Conservation (phyloP, 2,329 filamentous ascomycete genomes). For the Trichoderma simmonsii region DNA sequence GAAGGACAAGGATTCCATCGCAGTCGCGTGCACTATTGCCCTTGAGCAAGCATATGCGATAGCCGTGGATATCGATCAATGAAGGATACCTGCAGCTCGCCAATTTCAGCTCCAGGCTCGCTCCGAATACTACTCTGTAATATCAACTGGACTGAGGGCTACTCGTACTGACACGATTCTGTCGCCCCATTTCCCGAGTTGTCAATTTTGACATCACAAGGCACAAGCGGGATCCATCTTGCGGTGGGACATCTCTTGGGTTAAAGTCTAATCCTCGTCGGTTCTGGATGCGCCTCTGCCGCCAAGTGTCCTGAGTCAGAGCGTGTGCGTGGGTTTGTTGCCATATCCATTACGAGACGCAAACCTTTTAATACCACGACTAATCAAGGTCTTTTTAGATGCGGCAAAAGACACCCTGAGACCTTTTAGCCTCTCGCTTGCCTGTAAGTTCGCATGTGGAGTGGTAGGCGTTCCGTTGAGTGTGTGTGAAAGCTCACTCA, state of each 20-base stretch:
- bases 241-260: constrained; percentile 3
- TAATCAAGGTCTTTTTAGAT: neutral
- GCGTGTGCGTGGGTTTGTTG: neutral
- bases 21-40: constrained; percentile 3
- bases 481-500: neutral
- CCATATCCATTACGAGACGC: constrained; percentile 12
- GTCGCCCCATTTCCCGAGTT: neutral
- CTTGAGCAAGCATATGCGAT: neutral
- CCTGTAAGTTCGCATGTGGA: neutral
- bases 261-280: neutral
- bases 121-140: neutral
- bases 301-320: constrained; percentile 11
- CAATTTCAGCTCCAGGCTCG: neutral
- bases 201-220: constrained; percentile 12
- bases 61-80: neutral
- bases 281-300: constrained; percentile 12
- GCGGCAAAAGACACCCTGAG: neutral
- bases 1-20: neutral
- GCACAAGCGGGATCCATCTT: constrained; percentile 1
- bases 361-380: neutral
- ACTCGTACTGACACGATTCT: neutral
- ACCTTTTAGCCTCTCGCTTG: constrained; percentile 2
- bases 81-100: neutral
- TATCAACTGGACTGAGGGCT: neutral
- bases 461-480: neutral